These are phyloP conservation scores for Phlebiopsis gigantea DNA, from an alignment of 768 basidiomycete species.

Conservation along the genomic window DNA sequence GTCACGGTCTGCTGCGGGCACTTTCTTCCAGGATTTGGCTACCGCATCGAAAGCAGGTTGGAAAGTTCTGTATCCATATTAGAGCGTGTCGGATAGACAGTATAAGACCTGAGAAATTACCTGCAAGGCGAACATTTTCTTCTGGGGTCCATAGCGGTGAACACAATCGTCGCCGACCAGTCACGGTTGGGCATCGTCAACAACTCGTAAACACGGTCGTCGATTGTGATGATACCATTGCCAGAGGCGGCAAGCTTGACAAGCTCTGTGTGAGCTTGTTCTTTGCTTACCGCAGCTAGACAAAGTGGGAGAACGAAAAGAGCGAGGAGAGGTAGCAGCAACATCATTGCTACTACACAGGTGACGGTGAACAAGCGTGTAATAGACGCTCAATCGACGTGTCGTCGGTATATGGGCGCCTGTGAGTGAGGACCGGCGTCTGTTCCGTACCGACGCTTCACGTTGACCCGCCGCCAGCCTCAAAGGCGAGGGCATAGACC, in stretches of 20 bases:
- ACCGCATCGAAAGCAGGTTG: constrained; percentile 79
- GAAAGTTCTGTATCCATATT: constrained; percentile 60
- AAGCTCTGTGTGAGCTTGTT: constrained; percentile 49
- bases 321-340: constrained; percentile 26
- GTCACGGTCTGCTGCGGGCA: constrained; percentile 56
- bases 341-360: constrained; percentile 17
- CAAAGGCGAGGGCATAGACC: not conserved
- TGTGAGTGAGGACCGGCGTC: constrained; percentile 4
- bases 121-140: constrained; percentile 91
- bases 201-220: constrained; percentile 71
- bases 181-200: constrained; percentile 70
- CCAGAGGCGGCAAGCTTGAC: constrained; percentile 61
- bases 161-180: constrained; percentile 83
- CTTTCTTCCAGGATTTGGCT: constrained; percentile 75
- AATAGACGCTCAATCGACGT: not conserved
- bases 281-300: constrained; percentile 24
- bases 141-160: constrained; percentile 80
- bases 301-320: constrained; percentile 28
- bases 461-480: not conserved
- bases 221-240: constrained; percentile 79
- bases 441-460: not conserved
- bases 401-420: constrained; percentile 5
- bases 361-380: not conserved
- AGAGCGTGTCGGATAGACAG: not conserved
- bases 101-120: constrained; percentile 31